phyloP scores from a whole-genome alignment of 768 basidiomycete species.

The Daedaleopsis nitida region DNA sequence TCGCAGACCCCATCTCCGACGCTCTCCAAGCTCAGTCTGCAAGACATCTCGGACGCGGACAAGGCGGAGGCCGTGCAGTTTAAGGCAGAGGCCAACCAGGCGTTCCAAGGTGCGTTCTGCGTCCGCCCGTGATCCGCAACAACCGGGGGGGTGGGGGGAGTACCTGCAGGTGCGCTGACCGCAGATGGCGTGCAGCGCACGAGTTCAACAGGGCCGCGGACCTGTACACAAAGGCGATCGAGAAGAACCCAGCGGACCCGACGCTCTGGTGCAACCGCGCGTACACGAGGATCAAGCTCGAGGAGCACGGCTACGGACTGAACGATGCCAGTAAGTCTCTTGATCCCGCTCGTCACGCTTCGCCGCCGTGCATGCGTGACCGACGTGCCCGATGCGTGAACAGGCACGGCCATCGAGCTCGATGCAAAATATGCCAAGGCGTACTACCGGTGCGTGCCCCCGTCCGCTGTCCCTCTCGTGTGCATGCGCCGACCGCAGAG shows the following conservation, averaged over 20 bases:
- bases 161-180: not conserved
- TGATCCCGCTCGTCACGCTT: not conserved
- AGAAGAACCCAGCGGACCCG: conserved; percentile 83
- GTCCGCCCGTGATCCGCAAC: not conserved
- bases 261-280: conserved; percentile 96
- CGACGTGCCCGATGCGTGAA: not conserved
- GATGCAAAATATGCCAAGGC: conserved; percentile 92
- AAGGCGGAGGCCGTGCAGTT: conserved; percentile 66
- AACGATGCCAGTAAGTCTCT: conserved; percentile 74
- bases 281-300: conserved; percentile 87
- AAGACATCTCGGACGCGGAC: conserved; percentile 70
- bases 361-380: not conserved
- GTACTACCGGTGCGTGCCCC: conserved; percentile 65
- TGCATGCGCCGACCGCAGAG: not conserved
- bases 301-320: conserved; percentile 93
- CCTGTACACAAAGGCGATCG: conserved; percentile 83
- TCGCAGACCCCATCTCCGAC: conserved; percentile 62
- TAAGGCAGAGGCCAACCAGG: conserved; percentile 87
- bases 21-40: conserved; percentile 50
- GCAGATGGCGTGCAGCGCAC: conserved; percentile 48
- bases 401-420: conserved; percentile 83
- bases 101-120: conserved; percentile 64
- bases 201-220: conserved; percentile 76
- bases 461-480: not conserved
- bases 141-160: too few species aligned